Conservation (phyloP, 2,329 filamentous ascomycete genomes). For the Chalaropsis ovoidea region DNA sequence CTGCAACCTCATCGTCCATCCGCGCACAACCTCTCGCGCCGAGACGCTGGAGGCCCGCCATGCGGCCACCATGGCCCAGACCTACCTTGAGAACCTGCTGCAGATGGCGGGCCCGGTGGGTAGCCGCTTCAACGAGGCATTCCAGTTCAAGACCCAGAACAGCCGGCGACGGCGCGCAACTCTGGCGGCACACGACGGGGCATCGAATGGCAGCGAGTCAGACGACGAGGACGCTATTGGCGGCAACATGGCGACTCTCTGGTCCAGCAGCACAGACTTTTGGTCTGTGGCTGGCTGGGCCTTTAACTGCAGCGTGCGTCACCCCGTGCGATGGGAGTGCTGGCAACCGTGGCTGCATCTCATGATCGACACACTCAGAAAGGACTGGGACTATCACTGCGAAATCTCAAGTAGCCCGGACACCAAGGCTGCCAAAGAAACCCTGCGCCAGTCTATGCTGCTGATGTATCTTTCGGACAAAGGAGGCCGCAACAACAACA, state of each 20-base stretch:
- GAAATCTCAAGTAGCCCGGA: slow-evolving; percentile 20
- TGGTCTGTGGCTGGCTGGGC: slow-evolving; percentile 87
- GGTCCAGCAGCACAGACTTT: slow-evolving; percentile 70
- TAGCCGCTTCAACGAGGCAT: slow-evolving; percentile 59
- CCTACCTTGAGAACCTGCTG: slow-evolving; percentile 59
- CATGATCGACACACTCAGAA: slow-evolving; percentile 67
- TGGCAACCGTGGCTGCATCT: slow-evolving; percentile 75
- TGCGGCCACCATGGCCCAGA: slow-evolving; percentile 56
- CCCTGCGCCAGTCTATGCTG: slow-evolving; percentile 48
- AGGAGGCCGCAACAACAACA: slow-evolving; percentile 38
- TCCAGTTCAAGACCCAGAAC: slow-evolving; percentile 47
- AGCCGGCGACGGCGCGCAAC: slow-evolving; percentile 30
- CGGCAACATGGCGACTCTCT: slow-evolving; percentile 58
- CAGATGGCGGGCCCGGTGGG: slow-evolving; percentile 57
- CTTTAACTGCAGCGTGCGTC: slow-evolving; percentile 71
- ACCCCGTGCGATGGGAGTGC: slow-evolving; percentile 65
- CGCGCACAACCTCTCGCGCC: slow-evolving; percentile 63
- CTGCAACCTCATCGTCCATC: slow-evolving; percentile 75
- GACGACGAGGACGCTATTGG: slow-evolving; percentile 44
- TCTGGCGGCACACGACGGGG: slow-evolving; percentile 28
- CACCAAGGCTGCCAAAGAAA: slow-evolving; percentile 27
- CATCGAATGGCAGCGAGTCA: slow-evolving; percentile 37
- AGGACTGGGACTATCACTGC: slow-evolving; percentile 47
- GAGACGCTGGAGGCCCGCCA: slow-evolving; percentile 49
- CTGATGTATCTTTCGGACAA: slow-evolving; percentile 47